Evolutionary conservation across 768 basidiomycete species (phyloP).

Genomic region (Psilocybe tampanensis): DNA sequence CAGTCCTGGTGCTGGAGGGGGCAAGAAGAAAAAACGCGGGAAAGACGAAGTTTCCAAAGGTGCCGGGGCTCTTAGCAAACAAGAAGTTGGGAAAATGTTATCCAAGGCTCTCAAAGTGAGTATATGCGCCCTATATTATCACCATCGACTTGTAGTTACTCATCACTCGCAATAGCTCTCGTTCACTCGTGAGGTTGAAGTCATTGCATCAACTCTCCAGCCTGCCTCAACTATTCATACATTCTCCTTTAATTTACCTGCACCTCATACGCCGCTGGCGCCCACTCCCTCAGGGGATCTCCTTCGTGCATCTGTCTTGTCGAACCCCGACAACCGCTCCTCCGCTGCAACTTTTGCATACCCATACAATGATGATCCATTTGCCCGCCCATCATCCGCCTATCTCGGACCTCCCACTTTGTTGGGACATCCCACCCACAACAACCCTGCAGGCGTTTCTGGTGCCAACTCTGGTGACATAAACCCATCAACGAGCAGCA

Average conservation of each 20-base stretch:
- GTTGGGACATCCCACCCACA: slow-evolving; percentile 48
- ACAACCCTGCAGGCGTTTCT: slow-evolving; percentile 31
- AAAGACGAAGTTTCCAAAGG: slow-evolving; percentile 71
- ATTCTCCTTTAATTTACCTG: slow-evolving; percentile 86
- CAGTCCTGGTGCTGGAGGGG: slow-evolving; percentile 81
- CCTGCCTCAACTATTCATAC: slow-evolving; percentile 92
- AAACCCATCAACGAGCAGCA: slow-evolving; percentile 39
- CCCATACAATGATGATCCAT: slow-evolving; percentile 77
- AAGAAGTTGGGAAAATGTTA: slow-evolving; percentile 88
- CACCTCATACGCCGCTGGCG: slow-evolving; percentile 74
- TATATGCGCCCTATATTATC: slow-evolving; percentile 10
- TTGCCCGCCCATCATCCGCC: slow-evolving; percentile 77
- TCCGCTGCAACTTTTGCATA: slow-evolving; percentile 75
- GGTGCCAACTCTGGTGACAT: slow-evolving; percentile 34
- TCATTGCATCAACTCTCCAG: slow-evolving; percentile 93
- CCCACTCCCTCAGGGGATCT: slow-evolving; percentile 73
- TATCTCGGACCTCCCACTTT: slow-evolving; percentile 80
- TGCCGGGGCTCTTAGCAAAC: slow-evolving; percentile 79
- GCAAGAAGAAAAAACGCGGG: slow-evolving; percentile 71
- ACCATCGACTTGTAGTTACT: neutral
- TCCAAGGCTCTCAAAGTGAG: slow-evolving; percentile 87
- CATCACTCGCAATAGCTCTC: slow-evolving; percentile 58
- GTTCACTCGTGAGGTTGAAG: slow-evolving; percentile 90
- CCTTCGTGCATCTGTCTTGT: slow-evolving; percentile 75
- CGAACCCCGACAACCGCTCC: slow-evolving; percentile 59